phyloP scores from a whole-genome alignment of 768 basidiomycete species.

The Serendipita sp. region DNA sequence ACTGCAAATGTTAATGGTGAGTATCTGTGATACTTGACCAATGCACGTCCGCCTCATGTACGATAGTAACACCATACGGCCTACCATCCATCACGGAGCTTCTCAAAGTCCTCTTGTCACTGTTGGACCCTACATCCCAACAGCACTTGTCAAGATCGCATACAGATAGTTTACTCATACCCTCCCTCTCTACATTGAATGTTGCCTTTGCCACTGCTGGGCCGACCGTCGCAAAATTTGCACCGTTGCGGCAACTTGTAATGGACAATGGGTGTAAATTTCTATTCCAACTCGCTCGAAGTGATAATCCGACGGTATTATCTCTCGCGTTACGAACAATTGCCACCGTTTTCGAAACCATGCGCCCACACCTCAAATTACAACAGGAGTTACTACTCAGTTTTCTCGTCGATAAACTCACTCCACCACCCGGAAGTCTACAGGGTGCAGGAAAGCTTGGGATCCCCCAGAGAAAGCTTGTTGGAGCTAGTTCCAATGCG shows the following conservation, averaged over 20 bases:
- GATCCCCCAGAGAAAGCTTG: slow-evolving; percentile 8
- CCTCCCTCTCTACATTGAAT: slow-evolving; percentile 76
- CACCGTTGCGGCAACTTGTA: slow-evolving; percentile 60
- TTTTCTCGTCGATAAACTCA: slow-evolving; percentile 83
- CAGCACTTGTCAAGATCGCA: slow-evolving; percentile 34
- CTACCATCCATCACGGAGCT: slow-evolving; percentile 87
- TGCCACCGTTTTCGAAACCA: slow-evolving; percentile 74
- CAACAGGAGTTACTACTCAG: slow-evolving; percentile 93
- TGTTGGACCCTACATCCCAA: slow-evolving; percentile 86
- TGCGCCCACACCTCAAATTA: slow-evolving; percentile 73
- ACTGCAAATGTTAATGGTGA: background rate
- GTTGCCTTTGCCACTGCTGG: slow-evolving; percentile 79
- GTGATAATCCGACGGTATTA: slow-evolving; percentile 68
- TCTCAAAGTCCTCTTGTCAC: slow-evolving; percentile 83
- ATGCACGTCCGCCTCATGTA: slow-evolving; percentile 15
- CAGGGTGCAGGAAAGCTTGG: background rate
- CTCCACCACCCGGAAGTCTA: slow-evolving; percentile 28
- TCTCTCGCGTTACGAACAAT: slow-evolving; percentile 71
- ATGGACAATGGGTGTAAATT: slow-evolving; percentile 89
- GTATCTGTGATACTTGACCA: background rate
- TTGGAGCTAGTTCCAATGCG: slow-evolving; percentile 35
- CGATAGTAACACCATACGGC: slow-evolving; percentile 39
- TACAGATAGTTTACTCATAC: slow-evolving; percentile 89
- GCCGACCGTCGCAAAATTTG: slow-evolving; percentile 53
- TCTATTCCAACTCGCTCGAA: slow-evolving; percentile 90